Evolutionary conservation across 768 basidiomycete genomes (phyloP).

Genomic region (Exsudoporus frostii): DNA sequence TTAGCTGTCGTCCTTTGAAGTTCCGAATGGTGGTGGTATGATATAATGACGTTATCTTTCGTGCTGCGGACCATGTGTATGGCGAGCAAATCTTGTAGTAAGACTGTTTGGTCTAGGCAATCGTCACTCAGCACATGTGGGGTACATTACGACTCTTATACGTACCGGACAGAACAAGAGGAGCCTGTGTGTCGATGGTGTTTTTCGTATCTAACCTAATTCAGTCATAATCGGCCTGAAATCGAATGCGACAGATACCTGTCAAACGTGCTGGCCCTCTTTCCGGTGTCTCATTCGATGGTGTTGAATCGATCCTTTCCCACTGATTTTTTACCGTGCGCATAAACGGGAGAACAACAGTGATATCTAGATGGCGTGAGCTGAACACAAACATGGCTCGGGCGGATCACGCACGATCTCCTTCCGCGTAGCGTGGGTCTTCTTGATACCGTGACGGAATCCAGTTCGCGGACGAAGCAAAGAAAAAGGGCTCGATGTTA

Average conservation of each 20-base stretch:
- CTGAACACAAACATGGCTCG: background rate
- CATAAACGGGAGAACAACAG: conserved; percentile 40
- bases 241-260: conserved; percentile 10
- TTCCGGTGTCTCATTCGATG: conserved; percentile 14
- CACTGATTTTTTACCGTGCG: conserved; percentile 36
- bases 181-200: conserved; percentile 34
- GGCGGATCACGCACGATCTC: conserved; percentile 36
- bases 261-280: conserved; percentile 7
- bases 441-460: conserved; percentile 45
- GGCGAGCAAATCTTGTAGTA: conserved; percentile 37
- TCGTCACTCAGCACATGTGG: background rate
- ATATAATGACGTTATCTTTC: conserved; percentile 32
- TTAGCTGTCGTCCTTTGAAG: conserved; percentile 27
- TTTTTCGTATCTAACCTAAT: conserved; percentile 16
- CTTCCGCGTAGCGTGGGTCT: conserved; percentile 18
- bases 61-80: conserved; percentile 37
- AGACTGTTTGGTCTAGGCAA: conserved; percentile 15
- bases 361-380: conserved; percentile 35
- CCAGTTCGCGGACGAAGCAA: conserved; percentile 41
- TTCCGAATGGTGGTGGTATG: conserved; percentile 32
- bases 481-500: conserved; percentile 44
- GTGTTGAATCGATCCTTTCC: conserved; percentile 9
- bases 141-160: background rate
- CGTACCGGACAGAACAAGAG: conserved; percentile 28
- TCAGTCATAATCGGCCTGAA: background rate